Base-by-base conservation (phyloP, 805 yeast genomes). In the Candida odintsovae region DNA sequence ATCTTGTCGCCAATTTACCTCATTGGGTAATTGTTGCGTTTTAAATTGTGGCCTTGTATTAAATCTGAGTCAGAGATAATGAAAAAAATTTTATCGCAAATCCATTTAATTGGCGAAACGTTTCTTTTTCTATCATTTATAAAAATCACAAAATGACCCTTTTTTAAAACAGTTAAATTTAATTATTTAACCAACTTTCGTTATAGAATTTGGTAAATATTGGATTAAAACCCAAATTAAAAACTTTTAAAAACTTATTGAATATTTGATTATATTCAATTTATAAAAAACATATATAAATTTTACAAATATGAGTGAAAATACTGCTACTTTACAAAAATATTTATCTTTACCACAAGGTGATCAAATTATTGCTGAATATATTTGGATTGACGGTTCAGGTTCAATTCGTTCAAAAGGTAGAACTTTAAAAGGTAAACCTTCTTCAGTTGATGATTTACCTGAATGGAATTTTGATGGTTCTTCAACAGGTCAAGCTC, bases 391-490 rank as follows among this genome's bases (percentile, higher is more conserved):
- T 58, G 99, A 94, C 67, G 87, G 96, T 58, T 77, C 85, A 55
- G 96, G 96, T 66, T 79, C 82, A 63, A 69, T 90, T 61, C 87
- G 99, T 75, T 88, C 97, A 51, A 94, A 94, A 76, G 90, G 96
- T 72, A 86, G 83, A 71, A 94, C 99, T 48, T 74, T 94, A 56
- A 63, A 62, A 62, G 79, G 81, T 71, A 76, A 71, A 63, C 85
- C 94, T 46, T 64, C 78, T 40, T 74, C 85, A 33, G 73, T 89
- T 45, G 92, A 86, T 52, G 95, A 94, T 65, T 77, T 94, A 60
- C 97, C 98, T 57, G 97, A 92, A 72, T 94, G 99, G 99, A 94
- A 94, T 78, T 94, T 94, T 63, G 99, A 94, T 69, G 99, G 99
- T 71, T 90, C 98, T 39, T 90, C 98, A 29, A 94, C 99, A 45